Percentiles rank a stretch among this genome's conserved stretches.
phyloP scores from a whole-genome alignment of 441 rosid species.

The Pelargonium citronellum region DNA sequence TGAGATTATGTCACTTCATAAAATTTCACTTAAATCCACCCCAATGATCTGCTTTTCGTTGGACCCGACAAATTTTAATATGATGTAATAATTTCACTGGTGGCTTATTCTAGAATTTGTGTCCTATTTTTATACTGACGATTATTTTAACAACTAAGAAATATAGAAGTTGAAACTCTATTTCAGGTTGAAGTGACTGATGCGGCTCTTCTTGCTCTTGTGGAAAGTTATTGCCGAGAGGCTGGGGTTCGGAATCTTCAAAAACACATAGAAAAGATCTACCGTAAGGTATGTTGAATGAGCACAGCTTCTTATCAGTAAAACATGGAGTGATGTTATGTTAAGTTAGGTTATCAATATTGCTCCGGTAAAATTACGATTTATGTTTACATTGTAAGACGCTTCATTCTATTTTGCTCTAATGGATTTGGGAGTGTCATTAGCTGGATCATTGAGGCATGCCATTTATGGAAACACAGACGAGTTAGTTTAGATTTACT shows the following conservation, averaged over 20 bases:
- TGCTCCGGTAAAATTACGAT: not conserved
- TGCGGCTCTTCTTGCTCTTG: conserved; percentile 83
- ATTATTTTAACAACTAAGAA: not conserved
- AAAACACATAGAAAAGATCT: conserved; percentile 96
- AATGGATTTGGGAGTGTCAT: not conserved
- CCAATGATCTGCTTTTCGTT: too few species aligned
- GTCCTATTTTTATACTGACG: not conserved
- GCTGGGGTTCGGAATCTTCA: conserved; percentile 99
- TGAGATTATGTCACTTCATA: too few species aligned
- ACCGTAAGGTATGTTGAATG: conserved; percentile 69
- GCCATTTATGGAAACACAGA: not conserved
- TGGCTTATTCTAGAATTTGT: too few species aligned
- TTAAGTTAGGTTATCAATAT: not conserved
- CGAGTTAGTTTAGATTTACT: conserved; percentile 8
- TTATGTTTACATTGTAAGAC: not conserved
- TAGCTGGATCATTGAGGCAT: conserved; percentile 1
- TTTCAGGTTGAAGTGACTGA: conserved; percentile 87
- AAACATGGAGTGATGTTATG: not conserved
- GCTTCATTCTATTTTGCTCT: not conserved
- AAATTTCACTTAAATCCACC: too few species aligned
- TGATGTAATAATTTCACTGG: too few species aligned
- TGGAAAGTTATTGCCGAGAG: conserved; percentile 96
- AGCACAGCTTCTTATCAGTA: not conserved
- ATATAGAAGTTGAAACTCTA: not conserved
- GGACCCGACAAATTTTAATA: too few species aligned